Conservation (phyloP, 2,329 filamentous ascomycete species). For the Monosporascus sp. region DNA sequence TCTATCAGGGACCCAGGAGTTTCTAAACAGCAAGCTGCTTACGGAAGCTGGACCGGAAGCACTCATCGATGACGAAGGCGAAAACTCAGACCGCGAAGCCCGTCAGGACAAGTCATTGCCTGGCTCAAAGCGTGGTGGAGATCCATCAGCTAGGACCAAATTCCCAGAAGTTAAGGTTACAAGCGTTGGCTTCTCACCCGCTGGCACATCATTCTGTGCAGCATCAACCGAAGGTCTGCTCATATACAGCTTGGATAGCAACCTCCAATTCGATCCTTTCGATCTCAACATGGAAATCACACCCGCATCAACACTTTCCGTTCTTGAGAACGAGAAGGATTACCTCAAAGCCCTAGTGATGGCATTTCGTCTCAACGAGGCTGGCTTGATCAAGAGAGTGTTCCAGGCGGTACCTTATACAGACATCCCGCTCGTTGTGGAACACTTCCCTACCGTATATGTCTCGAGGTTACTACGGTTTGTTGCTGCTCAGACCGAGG, state of each 20-base stretch:
- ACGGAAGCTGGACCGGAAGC: slow-evolving; percentile 83
- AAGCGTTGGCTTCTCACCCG: slow-evolving; percentile 80
- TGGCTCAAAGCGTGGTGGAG: slow-evolving; percentile 76
- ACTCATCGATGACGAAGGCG: slow-evolving; percentile 82
- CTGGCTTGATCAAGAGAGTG: slow-evolving; percentile 72
- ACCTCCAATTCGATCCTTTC: slow-evolving; percentile 87
- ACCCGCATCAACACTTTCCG: slow-evolving; percentile 71
- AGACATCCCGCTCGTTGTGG: slow-evolving; percentile 73
- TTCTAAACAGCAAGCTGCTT: slow-evolving; percentile 85
- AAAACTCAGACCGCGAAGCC: slow-evolving; percentile 84
- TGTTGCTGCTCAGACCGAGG: slow-evolving; percentile 80
- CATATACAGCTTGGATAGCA: slow-evolving; percentile 84
- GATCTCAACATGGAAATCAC: slow-evolving; percentile 94
- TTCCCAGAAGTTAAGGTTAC: slow-evolving; percentile 80
- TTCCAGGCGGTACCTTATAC: slow-evolving; percentile 75
- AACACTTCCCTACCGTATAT: slow-evolving; percentile 77
- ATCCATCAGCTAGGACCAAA: slow-evolving; percentile 72
- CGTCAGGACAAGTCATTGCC: slow-evolving; percentile 74
- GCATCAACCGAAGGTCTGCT: slow-evolving; percentile 91
- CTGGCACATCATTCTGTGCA: slow-evolving; percentile 86
- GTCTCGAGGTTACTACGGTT: slow-evolving; percentile 80
- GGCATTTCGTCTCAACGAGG: slow-evolving; percentile 93
- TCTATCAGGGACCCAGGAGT: slow-evolving; percentile 92
- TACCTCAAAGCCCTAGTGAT: slow-evolving; percentile 92
- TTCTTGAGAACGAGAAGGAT: slow-evolving; percentile 63